Base-by-base conservation (phyloP, 768 basidiomycete species). In the Amanita fuliginea region DNA sequence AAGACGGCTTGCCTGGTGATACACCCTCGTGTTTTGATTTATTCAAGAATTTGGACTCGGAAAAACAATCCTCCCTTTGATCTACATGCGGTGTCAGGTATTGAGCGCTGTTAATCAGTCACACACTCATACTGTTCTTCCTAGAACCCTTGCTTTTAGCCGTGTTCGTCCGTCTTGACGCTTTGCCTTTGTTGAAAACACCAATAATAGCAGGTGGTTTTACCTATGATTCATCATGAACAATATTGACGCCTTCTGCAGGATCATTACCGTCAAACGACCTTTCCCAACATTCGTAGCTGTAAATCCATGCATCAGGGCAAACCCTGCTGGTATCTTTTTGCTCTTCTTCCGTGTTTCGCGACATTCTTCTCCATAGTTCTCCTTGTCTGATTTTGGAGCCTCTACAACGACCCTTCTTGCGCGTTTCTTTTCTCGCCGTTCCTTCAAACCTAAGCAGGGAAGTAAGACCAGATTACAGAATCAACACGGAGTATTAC, bases 251-350 rank as follows among this genome's bases (percentile, higher is more conserved):
- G 42, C 28, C 33, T 10, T 9, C 19, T 16, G 4, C 13, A 42
- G 39, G 30, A 37, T 7, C 11, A 58, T 71, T 43, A 83, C 83
- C 48, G 83, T 86, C 9, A 86, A 58, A 35, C 83, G 73, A 49
- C 75, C 71, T 46, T 71, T 75, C 11, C 80, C 78, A 2, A 86
- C 70, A 53, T 81, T 83, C 4, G 72, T 74, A 0, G 83, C 76
- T 13, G 71, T 63, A 58, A 84, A 82, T 0, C 80, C 80, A 53
- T 83, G 78, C 78, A 86, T 78, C 22, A 86, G 66, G 0, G 81
- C 80, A 30, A 83, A 67, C 3, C 73, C 77, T 1, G 73, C 63
- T 7, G 74, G 67, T 8, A 69, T 49, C 40, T 64, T 73, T n/a
- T 61, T 64, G 43, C 46, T 62, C 65, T 36, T 58, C 51, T 28